Evolutionary conservation across 2,329 filamentous ascomycete genomes (phyloP).

Genomic region (Epichloe glyceriae): DNA sequence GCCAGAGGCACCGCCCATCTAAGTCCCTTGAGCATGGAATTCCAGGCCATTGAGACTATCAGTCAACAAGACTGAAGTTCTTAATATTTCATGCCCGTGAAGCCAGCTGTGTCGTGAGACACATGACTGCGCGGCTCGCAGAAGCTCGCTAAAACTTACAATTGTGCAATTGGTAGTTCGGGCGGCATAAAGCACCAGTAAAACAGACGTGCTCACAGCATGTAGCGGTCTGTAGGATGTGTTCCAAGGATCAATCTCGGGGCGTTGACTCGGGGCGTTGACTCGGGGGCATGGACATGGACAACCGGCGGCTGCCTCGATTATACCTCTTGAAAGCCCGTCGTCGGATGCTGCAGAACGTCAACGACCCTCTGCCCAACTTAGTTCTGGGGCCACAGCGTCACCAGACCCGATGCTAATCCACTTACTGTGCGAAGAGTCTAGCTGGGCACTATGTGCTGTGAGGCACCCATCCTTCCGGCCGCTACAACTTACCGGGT

Average conservation of each 20-base stretch:
- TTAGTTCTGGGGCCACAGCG: conserved; percentile 3
- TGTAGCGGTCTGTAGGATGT: neutral
- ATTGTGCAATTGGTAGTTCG: conserved; percentile 3
- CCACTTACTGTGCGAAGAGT: conserved; percentile 6
- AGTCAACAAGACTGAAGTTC: neutral
- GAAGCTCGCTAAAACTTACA: conserved; percentile 2
- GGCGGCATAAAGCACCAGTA: neutral
- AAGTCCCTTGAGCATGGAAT: neutral
- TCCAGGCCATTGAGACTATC: neutral
- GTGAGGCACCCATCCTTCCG: conserved; percentile 2
- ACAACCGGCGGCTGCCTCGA: conserved; percentile 3
- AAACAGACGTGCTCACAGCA: conserved; percentile 1
- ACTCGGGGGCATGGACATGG: no score
- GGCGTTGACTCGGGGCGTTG: no score
- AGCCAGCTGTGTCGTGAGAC: neutral
- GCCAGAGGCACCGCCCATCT: neutral
- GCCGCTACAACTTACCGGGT: neutral
- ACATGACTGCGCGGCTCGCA: neutral
- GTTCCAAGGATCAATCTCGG: no score
- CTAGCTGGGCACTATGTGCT: neutral
- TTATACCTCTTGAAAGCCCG: conserved; percentile 5
- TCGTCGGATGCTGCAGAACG: neutral
- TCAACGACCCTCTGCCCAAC: neutral
- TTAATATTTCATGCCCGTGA: neutral
- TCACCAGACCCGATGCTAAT: conserved; percentile 6